A percentile compares a stretch with the other conserved stretches of the same genome.
phyloP scores from a whole-genome alignment of 768 basidiomycete species.

The Termitomyces sp. region DNA sequence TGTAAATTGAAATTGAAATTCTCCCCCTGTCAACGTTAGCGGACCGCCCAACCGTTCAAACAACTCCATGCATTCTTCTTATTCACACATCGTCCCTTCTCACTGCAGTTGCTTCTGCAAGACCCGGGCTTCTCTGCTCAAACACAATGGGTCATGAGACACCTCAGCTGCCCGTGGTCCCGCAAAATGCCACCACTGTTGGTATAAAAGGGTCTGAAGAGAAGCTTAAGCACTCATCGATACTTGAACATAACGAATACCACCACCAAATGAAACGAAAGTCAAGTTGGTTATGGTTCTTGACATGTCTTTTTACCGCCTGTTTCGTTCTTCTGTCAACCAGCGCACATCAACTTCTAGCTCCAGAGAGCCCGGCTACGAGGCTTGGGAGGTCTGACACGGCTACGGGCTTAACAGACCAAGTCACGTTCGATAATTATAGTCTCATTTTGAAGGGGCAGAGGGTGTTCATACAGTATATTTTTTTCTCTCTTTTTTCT shows the following conservation, averaged over 20 bases:
- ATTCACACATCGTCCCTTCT: neutral
- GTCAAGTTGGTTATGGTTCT: conserved; percentile 23
- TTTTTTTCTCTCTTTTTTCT: conserved; percentile 7
- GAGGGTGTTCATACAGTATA: conserved; percentile 69
- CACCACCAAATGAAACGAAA: conserved; percentile 14
- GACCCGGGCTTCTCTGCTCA: neutral
- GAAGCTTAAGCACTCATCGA: neutral
- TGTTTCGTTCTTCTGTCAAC: conserved; percentile 22
- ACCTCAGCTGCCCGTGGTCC: neutral
- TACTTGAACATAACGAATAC: neutral
- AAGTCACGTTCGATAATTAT: conserved; percentile 60
- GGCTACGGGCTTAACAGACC: conserved; percentile 24
- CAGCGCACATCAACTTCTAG: conserved; percentile 5
- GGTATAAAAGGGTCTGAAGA: neutral
- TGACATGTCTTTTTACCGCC: conserved; percentile 21
- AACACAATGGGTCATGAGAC: conserved; percentile 1
- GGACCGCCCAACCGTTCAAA: neutral
- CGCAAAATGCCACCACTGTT: neutral
- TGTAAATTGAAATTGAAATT: no score
- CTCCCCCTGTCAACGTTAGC: neutral
- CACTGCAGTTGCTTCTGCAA: neutral
- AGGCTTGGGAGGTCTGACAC: conserved; percentile 3
- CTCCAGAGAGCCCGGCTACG: neutral
- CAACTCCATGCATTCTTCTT: neutral
- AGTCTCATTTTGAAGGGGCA: conserved; percentile 68